Conservation (phyloP, 202 grass and related monocot genomes). For the Musa balbisiana region DNA sequence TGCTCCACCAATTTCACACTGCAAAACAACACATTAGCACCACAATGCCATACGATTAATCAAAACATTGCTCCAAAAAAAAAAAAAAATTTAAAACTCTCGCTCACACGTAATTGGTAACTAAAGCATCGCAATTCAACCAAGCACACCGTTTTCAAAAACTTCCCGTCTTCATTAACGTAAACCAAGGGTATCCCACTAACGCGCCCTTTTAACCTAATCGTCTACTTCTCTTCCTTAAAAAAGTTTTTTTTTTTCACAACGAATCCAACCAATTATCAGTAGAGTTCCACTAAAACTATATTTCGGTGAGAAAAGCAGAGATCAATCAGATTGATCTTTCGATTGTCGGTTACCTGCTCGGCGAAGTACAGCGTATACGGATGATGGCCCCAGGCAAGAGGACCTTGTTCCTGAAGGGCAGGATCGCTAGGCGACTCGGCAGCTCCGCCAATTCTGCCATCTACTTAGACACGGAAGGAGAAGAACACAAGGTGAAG, state of each 20-base stretch:
- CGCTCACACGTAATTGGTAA: background rate
- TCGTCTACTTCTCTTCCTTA: background rate
- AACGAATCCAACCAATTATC: background rate
- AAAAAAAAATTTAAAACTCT: background rate
- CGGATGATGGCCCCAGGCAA: conserved; percentile 89
- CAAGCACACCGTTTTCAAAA: background rate
- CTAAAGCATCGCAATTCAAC: background rate
- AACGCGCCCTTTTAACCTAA: background rate
- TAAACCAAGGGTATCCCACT: background rate
- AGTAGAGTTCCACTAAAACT: background rate
- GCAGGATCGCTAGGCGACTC: conserved; percentile 76
- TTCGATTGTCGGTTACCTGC: conserved; percentile 27
- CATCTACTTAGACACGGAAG: conserved; percentile 29
- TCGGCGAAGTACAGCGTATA: conserved; percentile 93
- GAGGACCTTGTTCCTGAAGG: conserved; percentile 97
- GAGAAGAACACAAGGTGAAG: background rate
- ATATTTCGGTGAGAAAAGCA: background rate
- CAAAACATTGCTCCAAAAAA: background rate
- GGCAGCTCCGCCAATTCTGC: conserved; percentile 75
- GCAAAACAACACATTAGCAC: conserved; percentile 26
- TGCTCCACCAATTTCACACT: conserved; percentile 98
- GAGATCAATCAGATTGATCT: background rate
- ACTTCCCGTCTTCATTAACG: background rate
- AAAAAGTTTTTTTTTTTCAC: background rate
- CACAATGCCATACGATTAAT: background rate